Base-by-base conservation (phyloP, 257 asterid species). In the Solanum paucissectum region DNA sequence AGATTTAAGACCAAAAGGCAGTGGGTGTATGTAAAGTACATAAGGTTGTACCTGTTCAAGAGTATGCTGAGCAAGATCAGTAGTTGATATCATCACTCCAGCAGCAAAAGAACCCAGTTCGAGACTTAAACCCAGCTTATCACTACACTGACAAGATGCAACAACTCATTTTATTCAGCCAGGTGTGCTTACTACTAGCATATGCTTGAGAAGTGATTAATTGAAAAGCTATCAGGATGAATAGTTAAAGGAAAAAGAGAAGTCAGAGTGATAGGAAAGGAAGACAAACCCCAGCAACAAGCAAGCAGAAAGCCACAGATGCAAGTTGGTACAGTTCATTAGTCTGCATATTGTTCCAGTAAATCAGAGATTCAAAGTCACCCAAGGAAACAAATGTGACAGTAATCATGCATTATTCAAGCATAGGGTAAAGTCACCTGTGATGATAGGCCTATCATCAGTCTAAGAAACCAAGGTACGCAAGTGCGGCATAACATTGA, bases 91-190 rank as follows among this genome's bases (percentile, higher is more conserved):
- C 98, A 95, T 94, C 90, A 95, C 96, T 86, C 98, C 98, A 88
- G 98, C 98, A 89, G 95, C 98, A 90, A 95, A 94, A 87, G 98
- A 94, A 87, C 98, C 98, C 94, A 95, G 91, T 92, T 94, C 98
- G 89, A 95, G 95, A 92, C 98, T 95, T 85, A 95, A 89, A 23
- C 98, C 98, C 87, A 95, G 90, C 91, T 95, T 95, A 88, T 95
- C 98, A 89, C 98, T 95, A 91, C 95, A 93, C 98, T 95, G 98
- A 89, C 89, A 90, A 42, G 86, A 89, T 88, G 89, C 87, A 88
- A 79, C 73, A 83, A 86, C 52, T 62, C 62, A 62, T 79, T 58
- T 44, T 49, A 87, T 60, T 49, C 58, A 60, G 42, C 84, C 55
- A 79, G 69, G 36, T 42, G 76, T 64, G 79, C 84, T 62, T 42